Percentiles rank a stretch among this genome's conserved stretches.
phyloP scores from a whole-genome alignment of 2,329 filamentous ascomycete genomes.

The Scedosporium minutisporum region DNA sequence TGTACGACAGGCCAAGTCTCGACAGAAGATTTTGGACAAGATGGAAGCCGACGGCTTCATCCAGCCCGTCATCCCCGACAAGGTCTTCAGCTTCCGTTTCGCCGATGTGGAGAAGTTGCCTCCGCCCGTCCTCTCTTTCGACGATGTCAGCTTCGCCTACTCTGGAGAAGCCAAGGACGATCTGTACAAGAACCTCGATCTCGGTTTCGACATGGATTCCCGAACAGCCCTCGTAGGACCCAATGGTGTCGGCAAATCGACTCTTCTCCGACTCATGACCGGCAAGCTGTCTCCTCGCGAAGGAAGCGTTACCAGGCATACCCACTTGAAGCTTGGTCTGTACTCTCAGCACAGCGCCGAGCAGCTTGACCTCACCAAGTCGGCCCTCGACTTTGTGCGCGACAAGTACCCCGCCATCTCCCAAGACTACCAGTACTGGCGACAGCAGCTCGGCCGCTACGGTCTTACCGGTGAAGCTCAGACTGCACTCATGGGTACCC shows the following conservation, averaged over 20 bases:
- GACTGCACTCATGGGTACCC: constrained; percentile 93
- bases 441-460: constrained; percentile 91
- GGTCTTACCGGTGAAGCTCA: constrained; percentile 88
- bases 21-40: constrained; percentile 99
- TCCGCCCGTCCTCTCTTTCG: constrained; percentile 89
- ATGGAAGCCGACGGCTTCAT: constrained; percentile 99
- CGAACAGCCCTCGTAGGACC: constrained; percentile 93
- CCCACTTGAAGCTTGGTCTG: constrained; percentile 94
- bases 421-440: constrained; percentile 99
- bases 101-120: constrained; percentile 99
- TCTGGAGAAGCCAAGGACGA: constrained; percentile 83
- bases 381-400: constrained; percentile 90
- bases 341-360: constrained; percentile 99
- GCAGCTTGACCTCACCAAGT: constrained; percentile 97
- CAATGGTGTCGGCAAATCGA: constrained; percentile 99
- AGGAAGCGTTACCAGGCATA: constrained; percentile 81
- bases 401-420: constrained; percentile 85
- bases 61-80: constrained; percentile 74
- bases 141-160: constrained; percentile 97
- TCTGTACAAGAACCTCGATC: constrained; percentile 90
- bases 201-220: constrained; percentile 99
- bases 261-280: constrained; percentile 90
- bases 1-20: constrained; percentile 96
- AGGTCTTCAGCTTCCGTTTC: constrained; percentile 95
- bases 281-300: constrained; percentile 80